These are phyloP conservation scores for Penicillium sp. DNA, from an alignment of 2,329 filamentous ascomycete species.

Conservation along the genomic window DNA sequence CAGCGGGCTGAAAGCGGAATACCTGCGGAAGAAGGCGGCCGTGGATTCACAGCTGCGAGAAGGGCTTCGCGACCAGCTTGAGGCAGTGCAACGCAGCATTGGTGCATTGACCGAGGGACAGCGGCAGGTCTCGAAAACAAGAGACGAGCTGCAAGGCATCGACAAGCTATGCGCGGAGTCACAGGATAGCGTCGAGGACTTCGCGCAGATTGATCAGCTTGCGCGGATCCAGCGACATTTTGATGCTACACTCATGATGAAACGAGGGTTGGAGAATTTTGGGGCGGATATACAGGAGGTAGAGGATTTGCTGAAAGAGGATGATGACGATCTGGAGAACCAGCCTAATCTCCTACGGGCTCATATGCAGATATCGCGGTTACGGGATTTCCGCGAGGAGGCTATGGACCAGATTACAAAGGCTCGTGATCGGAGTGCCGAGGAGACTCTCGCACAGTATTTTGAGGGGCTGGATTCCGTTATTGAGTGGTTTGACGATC, in stretches of 20 bases:
- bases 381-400: conserved; percentile 92
- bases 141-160: conserved; percentile 98
- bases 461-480: conserved; percentile 82
- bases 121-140: conserved; percentile 85
- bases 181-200: conserved; percentile 96
- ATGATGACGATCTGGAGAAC: conserved; percentile 79
- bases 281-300: conserved; percentile 71
- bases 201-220: conserved; percentile 70
- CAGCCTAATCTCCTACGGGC: conserved; percentile 88
- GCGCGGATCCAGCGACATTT: conserved; percentile 76
- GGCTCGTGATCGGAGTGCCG: conserved; percentile 67
- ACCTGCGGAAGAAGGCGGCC: conserved; percentile 86
- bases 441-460: conserved; percentile 82
- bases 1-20: conserved; percentile 80
- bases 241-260: conserved; percentile 88
- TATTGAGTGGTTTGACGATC: conserved; percentile 93
- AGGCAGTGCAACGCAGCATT: conserved; percentile 92
- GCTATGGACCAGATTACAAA: conserved; percentile 93
- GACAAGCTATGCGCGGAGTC: conserved; percentile 96
- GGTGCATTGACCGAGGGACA: conserved; percentile 82
- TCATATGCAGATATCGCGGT: conserved; percentile 86
- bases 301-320: conserved; percentile 73
- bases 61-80: conserved; percentile 85
- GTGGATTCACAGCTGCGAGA: conserved; percentile 86
- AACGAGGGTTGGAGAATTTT: conserved; percentile 82